phyloP scores from a whole-genome alignment of 768 basidiomycete species.

The Rhizopogon sp. region DNA sequence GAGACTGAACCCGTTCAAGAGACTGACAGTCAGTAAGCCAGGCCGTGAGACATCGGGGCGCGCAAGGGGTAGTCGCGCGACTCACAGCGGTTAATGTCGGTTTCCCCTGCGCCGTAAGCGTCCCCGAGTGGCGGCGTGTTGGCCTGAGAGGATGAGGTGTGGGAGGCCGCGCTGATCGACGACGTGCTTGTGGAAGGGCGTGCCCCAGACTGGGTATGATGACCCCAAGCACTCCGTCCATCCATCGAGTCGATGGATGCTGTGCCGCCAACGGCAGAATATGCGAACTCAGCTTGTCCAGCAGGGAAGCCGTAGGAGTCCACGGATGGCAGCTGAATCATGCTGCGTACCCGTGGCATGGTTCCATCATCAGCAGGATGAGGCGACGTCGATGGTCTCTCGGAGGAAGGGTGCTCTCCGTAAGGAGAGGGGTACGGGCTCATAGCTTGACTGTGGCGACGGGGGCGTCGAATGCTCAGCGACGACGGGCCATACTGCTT shows the following conservation, averaged over 20 bases:
- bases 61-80: constrained; percentile 22
- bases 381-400: constrained; percentile 68
- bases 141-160: constrained; percentile 75
- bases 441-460: constrained; percentile 84
- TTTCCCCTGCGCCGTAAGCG: constrained; percentile 60
- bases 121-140: constrained; percentile 72
- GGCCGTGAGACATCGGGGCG: constrained; percentile 27
- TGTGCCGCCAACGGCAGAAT: constrained; percentile 55
- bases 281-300: constrained; percentile 78
- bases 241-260: constrained; percentile 35
- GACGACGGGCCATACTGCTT: constrained; percentile 47
- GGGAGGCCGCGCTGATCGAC: constrained; percentile 70
- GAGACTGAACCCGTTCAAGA: constrained; percentile 52
- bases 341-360: constrained; percentile 75
- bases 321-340: constrained; percentile 75
- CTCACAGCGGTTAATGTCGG: constrained; percentile 84
- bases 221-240: constrained; percentile 38
- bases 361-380: constrained; percentile 52
- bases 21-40: constrained; percentile 44
- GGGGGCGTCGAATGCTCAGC: constrained; percentile 64
- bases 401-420: constrained; percentile 48
- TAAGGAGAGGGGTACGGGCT: constrained; percentile 85
- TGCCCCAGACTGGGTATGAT: constrained; percentile 29
- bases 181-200: constrained; percentile 72
- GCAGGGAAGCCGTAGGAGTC: constrained; percentile 62